These are phyloP conservation scores for Pogostemon cablin DNA, from an alignment of 257 asterid species.

Conservation along the genomic window DNA sequence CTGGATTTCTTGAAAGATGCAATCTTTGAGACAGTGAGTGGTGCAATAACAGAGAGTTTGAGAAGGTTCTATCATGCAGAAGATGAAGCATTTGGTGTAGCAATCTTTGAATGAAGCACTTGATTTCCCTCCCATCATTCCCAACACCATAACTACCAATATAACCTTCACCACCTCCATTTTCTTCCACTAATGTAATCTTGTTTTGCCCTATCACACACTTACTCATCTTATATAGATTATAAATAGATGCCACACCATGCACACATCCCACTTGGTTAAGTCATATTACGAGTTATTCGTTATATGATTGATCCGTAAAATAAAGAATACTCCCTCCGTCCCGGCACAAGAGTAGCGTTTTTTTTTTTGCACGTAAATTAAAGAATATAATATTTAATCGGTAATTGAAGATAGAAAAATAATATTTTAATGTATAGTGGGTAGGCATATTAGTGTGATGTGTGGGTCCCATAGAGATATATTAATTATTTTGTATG, in stretches of 20 bases:
- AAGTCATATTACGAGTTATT: not conserved
- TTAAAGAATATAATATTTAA: no score
- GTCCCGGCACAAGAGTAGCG: no score
- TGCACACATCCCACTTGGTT: not conserved
- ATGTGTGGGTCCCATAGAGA: no score
- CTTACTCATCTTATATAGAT: constrained; percentile 21
- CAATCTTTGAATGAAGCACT: constrained; percentile 73
- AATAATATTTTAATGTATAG: no score
- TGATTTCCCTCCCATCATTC: constrained; percentile 45
- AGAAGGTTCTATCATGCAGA: constrained; percentile 87
- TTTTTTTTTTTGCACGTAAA: no score
- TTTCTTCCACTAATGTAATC: not conserved
- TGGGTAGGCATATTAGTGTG: no score
- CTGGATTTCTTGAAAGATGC: constrained; percentile 63
- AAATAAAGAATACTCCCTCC: no score
- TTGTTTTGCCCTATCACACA: constrained; percentile 17
- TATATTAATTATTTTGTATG: no score
- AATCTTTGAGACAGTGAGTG: constrained; percentile 77
- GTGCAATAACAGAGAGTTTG: constrained; percentile 86
- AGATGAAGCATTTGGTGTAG: constrained; percentile 82
- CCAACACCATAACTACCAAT: constrained; percentile 47
- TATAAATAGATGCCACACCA: not conserved
- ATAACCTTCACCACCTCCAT: constrained; percentile 52
- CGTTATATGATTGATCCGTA: not conserved
- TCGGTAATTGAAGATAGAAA: no score